These are phyloP conservation scores for Penicillium brevicompactum DNA, from an alignment of 2,329 filamentous ascomycete genomes.

Conservation along the genomic window DNA sequence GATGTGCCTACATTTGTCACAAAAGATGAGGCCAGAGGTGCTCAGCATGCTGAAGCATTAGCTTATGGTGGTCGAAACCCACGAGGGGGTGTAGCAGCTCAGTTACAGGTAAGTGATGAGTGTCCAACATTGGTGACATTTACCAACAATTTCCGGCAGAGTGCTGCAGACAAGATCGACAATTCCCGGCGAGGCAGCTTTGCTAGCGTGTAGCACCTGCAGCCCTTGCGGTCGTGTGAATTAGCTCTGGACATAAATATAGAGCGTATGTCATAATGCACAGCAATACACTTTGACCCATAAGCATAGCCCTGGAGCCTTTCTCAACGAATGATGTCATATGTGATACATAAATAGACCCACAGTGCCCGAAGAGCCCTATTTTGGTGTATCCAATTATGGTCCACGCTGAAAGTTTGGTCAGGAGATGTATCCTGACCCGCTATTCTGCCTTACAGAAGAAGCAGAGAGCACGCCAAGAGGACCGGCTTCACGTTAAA, in stretches of 20 bases:
- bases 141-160: constrained; percentile 24
- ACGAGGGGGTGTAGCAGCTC: constrained; percentile 33
- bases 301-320: neutral
- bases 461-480: neutral
- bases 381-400: neutral
- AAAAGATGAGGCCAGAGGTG: constrained; percentile 36
- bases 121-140: neutral
- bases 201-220: neutral
- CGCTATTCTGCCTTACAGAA: neutral
- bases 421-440: neutral
- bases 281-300: neutral
- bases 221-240: neutral
- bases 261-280: neutral
- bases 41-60: constrained; percentile 30
- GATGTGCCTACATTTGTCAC: constrained; percentile 32
- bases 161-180: constrained; percentile 38
- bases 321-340: neutral
- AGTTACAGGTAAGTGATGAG: constrained; percentile 35
- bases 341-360: neutral
- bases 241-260: neutral
- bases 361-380: neutral
- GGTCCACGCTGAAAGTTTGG: no score
- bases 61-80: constrained; percentile 36
- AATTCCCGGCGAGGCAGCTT: constrained; percentile 22
- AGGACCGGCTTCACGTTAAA: neutral